A percentile compares a stretch with the other conserved stretches of the same genome.
These are phyloP conservation scores for Fusarium sp. DNA, from an alignment of 2,329 filamentous ascomycete species.

Conservation along the genomic window DNA sequence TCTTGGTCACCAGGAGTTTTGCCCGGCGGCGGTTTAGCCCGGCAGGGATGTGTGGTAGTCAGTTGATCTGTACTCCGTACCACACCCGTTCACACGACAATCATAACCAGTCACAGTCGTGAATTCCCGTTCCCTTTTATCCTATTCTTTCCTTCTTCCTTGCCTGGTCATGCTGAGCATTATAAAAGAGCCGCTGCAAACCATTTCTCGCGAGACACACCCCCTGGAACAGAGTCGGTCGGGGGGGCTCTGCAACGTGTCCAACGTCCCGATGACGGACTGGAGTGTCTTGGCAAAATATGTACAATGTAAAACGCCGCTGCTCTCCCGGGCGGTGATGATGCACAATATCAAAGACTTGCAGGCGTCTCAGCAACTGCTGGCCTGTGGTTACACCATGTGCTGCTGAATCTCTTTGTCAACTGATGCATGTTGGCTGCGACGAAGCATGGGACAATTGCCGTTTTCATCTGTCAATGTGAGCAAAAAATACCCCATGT, in stretches of 20 bases:
- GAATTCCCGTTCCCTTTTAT: neutral
- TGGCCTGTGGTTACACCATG: conserved; percentile 2
- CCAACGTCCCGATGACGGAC: conserved; percentile 30
- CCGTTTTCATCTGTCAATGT: neutral
- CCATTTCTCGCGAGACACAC: neutral
- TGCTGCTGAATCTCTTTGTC: neutral
- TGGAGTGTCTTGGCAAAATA: neutral
- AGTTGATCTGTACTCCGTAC: conserved; percentile 28
- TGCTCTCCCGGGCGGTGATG: neutral
- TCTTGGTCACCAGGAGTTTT: neutral
- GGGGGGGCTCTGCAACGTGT: conserved; percentile 23
- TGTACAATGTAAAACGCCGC: neutral
- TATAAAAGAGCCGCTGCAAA: neutral
- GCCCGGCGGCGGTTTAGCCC: conserved; percentile 9
- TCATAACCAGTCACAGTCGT: neutral
- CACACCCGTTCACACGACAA: neutral
- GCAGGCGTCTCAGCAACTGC: neutral
- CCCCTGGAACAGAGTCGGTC: neutral
- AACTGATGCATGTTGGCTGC: neutral
- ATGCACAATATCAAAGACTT: neutral
- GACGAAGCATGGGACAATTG: neutral
- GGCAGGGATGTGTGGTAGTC: conserved; percentile 20
- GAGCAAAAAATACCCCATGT: neutral
- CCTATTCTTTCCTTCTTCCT: conserved; percentile 1
- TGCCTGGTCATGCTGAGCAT: neutral